Base-by-base conservation (phyloP, 352 stramenopile genomes). In the Globisporangium radiosum region DNA sequence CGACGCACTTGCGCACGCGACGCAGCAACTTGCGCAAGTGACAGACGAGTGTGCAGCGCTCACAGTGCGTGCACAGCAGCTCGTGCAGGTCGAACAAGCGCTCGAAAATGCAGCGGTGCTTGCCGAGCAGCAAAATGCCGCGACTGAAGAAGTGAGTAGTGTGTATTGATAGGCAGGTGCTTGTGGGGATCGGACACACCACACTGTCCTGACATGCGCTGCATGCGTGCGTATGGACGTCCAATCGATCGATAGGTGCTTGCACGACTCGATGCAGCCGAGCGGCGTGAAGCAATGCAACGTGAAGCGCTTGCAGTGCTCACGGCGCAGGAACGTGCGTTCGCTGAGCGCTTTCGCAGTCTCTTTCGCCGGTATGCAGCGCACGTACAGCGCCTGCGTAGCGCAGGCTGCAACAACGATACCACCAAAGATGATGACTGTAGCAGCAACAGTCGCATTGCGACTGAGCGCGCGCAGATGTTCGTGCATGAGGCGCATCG, bases 91-190 rank as follows among this genome's bases (percentile, higher is more conserved):
- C 10, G 64, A 77, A 37, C 7, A 43, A 11, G 62, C 62, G 2
- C 54, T 77, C 6, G 64, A 73, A 51, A 57, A 40, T 11, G 69
- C 70, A 14, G 67, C 68, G 9, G 62, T 43, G 8, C 59, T 77
- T 15, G 60, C 57, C 7, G 72, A 80, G 47, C 67, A 73, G 37
- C 70, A 80, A 57, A 78, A 80, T 36, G 45, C 67, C 42, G 64
- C 66, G 57, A 71, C 58, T 37, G 53, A 72, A 13, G 57, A 77
- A 59, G 72, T 81, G 56, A 1, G 66, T 38, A 40, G 60, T 9
- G 39, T 45, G 39, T 45, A 10, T 3, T 11, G 42, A 33, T 33
- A 33, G 25, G 25, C 25, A 33, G 25, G 25, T 33, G 25, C 25
- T 3, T 33, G 25, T 33, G 25, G 25, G 2, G 25, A 33, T 33